Conservation (phyloP, 2,329 filamentous ascomycete genomes). For the Incumbomyces lentus region DNA sequence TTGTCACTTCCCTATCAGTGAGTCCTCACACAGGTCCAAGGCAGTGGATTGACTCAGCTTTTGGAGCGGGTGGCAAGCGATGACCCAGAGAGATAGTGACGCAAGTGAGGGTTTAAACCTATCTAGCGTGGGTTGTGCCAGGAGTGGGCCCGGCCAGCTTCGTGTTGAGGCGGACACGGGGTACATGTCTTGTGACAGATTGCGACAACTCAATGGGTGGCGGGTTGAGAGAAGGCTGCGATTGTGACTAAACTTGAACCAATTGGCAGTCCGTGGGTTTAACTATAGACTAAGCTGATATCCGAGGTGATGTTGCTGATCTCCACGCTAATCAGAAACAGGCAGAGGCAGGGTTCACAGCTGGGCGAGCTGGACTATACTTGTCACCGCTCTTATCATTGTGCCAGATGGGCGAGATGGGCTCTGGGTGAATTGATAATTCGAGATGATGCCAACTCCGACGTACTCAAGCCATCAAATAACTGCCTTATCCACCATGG, state of each 20-base stretch:
- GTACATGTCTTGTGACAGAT: conserved; percentile 4
- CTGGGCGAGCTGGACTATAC: too few species aligned
- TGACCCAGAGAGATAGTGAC: conserved; percentile 4
- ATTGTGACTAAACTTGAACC: neutral
- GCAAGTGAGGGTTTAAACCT: conserved; percentile 7
- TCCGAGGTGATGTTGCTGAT: neutral
- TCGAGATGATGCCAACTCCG: too few species aligned
- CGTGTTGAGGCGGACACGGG: conserved; percentile 7
- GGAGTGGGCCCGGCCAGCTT: neutral
- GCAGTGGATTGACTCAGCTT: neutral
- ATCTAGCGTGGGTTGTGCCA: too few species aligned
- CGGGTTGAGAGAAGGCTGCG: neutral
- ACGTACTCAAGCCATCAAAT: too few species aligned
- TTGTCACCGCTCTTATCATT: too few species aligned
- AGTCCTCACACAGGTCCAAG: neutral
- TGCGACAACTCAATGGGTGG: neutral
- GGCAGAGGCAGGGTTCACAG: neutral
- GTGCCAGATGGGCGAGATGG: too few species aligned
- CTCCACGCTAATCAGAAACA: too few species aligned
- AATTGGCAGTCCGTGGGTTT: neutral
- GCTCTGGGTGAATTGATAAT: too few species aligned
- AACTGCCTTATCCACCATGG: too few species aligned
- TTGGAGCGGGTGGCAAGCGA: neutral
- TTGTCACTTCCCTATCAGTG: neutral
- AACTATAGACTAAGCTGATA: neutral